Percentiles rank a stretch among this genome's conserved stretches.
Conservation (phyloP, 2,329 filamentous ascomycete genomes). For the Tolypocladium sp. region DNA sequence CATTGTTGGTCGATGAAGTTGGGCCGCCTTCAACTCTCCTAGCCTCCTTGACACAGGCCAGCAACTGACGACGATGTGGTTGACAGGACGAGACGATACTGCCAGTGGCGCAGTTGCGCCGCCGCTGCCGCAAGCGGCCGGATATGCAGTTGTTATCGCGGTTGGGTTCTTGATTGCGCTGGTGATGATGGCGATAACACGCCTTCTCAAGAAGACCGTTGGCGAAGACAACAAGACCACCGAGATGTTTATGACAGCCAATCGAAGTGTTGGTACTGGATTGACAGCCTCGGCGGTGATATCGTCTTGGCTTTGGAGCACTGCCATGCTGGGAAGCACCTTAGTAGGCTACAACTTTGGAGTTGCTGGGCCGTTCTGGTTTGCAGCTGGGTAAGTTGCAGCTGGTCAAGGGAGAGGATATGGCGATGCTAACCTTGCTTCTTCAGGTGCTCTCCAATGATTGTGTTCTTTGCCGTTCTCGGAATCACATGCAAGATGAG, state of each 20-base stretch:
- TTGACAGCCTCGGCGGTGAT: conserved; percentile 44
- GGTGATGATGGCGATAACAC: conserved; percentile 30
- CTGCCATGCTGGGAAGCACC: conserved; percentile 38
- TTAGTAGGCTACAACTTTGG: conserved; percentile 46
- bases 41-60: too few relatives aligned
- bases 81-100: too few relatives aligned
- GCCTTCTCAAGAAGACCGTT: too few relatives aligned
- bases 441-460: conserved; percentile 38
- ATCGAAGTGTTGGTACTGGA: conserved; percentile 18
- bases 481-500: conserved; percentile 26
- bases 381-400: conserved; percentile 34
- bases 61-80: too few relatives aligned
- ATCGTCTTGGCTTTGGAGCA: conserved; percentile 46
- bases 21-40: too few relatives aligned
- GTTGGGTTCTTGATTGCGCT: conserved; percentile 23
- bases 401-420: not conserved
- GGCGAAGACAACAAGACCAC: too few relatives aligned
- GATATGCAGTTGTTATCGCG: conserved; percentile 21
- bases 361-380: conserved; percentile 48
- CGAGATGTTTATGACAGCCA: too few relatives aligned
- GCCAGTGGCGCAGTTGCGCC: conserved; percentile 9
- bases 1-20: too few relatives aligned
- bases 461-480: conserved; percentile 39
- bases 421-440: not conserved
- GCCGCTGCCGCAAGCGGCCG: conserved; percentile 17